These are phyloP conservation scores for Barnettozyma sp. DNA, from an alignment of 805 yeast genomes.

Conservation along the genomic window DNA sequence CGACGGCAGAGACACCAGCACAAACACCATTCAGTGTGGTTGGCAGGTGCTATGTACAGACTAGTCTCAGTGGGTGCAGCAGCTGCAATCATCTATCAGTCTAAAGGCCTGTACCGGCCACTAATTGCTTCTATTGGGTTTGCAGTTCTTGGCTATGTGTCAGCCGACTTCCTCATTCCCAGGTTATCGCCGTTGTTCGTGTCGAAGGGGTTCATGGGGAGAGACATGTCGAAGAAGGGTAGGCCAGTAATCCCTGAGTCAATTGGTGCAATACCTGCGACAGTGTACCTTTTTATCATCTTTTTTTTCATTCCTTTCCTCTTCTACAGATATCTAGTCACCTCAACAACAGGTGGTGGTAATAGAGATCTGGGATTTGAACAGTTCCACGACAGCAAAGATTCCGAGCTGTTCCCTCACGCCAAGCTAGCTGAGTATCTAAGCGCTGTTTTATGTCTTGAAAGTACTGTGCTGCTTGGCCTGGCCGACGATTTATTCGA, in stretches of 20 bases:
- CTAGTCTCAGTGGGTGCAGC: conserved; percentile 9
- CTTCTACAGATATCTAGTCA: conserved; percentile 68
- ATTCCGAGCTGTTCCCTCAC: conserved; percentile 54
- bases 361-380: conserved; percentile 36
- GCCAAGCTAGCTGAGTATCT: conserved; percentile 78
- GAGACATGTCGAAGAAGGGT: conserved; percentile 73
- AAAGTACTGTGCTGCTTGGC: conserved; percentile 79
- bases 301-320: conserved; percentile 81
- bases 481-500: conserved; percentile 93
- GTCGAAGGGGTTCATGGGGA: conserved; percentile 76
- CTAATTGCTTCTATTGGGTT: conserved; percentile 54
- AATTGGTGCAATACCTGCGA: conserved; percentile 84
- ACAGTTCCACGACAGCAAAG: conserved; percentile 7
- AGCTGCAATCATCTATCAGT: conserved; percentile 12
- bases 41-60: conserved; percentile 1
- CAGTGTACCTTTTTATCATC: conserved; percentile 74
- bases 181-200: conserved; percentile 58
- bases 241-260: conserved; percentile 79
- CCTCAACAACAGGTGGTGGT: conserved; percentile 53
- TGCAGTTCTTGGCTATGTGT: conserved; percentile 56
- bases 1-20: no score
- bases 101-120: conserved; percentile 21
- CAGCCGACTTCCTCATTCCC: conserved; percentile 61
- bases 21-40: no score
- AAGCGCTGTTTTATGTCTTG: conserved; percentile 76